These are phyloP conservation scores for Aspergillus pseudoviridinutans DNA, from an alignment of 2,329 filamentous ascomycete species.

Conservation along the genomic window DNA sequence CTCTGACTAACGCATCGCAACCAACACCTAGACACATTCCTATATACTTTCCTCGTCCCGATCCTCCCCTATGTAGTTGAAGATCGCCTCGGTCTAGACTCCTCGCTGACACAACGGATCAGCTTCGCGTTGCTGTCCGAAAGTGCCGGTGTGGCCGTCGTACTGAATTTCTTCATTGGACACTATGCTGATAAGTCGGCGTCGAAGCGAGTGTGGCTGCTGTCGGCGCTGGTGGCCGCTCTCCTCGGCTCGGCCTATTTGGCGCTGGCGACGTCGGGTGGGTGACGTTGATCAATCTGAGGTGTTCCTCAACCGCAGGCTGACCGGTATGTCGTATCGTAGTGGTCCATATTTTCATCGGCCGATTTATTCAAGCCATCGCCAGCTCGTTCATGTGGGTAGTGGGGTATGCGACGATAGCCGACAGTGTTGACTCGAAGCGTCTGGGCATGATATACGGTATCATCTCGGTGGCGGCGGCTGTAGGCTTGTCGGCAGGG, in stretches of 20 bases:
- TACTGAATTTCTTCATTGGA: slow-evolving; percentile 21
- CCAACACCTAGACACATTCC: slow-evolving; percentile 21
- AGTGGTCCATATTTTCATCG: slow-evolving; percentile 22
- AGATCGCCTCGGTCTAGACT: slow-evolving; percentile 21
- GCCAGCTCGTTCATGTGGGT: slow-evolving; percentile 25
- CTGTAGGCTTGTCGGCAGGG: slow-evolving; percentile 23
- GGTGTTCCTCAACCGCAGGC: not conserved
- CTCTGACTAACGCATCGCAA: not conserved
- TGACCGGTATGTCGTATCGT: not conserved
- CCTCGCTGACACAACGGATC: slow-evolving; percentile 20
- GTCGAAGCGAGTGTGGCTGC: slow-evolving; percentile 17
- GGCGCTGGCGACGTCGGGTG: slow-evolving; percentile 22
- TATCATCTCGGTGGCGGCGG: slow-evolving; percentile 20
- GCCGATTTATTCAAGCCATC: slow-evolving; percentile 25
- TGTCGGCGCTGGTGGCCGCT: slow-evolving; percentile 17
- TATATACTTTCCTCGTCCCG: slow-evolving; percentile 29
- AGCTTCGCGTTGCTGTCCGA: slow-evolving; percentile 24
- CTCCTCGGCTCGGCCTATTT: slow-evolving; percentile 19
- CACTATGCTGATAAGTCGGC: slow-evolving; percentile 18
- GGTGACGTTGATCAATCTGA: not conserved
- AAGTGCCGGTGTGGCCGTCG: slow-evolving; percentile 20
- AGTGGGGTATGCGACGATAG: slow-evolving; percentile 26
- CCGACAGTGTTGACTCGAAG: slow-evolving; percentile 21
- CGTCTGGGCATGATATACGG: slow-evolving; percentile 25
- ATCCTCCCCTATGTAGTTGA: slow-evolving; percentile 28